Evolutionary conservation across 768 basidiomycete genomes (phyloP), one percentile per base, ranked within the genome.

Genomic region (Rickenella mellea): DNA sequence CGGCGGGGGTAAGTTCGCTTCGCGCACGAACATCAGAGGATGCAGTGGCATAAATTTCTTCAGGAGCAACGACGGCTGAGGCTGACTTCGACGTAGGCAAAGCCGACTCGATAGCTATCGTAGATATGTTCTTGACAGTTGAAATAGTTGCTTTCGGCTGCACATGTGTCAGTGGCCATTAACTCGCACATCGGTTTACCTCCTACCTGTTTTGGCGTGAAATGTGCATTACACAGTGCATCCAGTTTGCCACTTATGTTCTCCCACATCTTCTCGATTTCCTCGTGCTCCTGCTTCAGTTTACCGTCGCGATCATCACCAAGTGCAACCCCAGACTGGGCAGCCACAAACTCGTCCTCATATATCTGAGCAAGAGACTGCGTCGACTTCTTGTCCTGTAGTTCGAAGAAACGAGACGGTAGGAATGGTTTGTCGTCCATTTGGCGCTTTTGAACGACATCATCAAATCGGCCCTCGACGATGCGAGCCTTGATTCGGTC

Each of bases 291-390:
- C 55, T 86, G 84, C 55, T 73, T 67, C 27, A 97, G 67, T 58
- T 88, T 92, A 15, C 83, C 90, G 50, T 98, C 93, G 6, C 90
- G 71, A 51, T 93, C 87, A 50, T 91, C 85, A 1, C 63, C 65
- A 11, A 64, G 57, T 2, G 66, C 59, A 5, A 69, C 75, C 11
- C 74, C 78, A 0, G 69, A 64, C 48, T 80, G 76, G 27, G 75
- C 74, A 5, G 81, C 78, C 28, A 80, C 69, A 59, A 84, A 99
- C 44, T 93, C 93, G 35, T 86, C 81, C 57, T 96, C 96, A 62
- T 98, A 98, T 29, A 99, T 87, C 64, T 98, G 86, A 11, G 92
- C 93, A 35, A 99, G 74, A 0, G 88, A 92, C 57, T 89, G 83
- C 4, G 76, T 69, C 6, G 88, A 92, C 57, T 93, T 87, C 3